Evolutionary conservation across 2,329 filamentous ascomycete species (phyloP).

Genomic region (Venturia oleaginea): DNA sequence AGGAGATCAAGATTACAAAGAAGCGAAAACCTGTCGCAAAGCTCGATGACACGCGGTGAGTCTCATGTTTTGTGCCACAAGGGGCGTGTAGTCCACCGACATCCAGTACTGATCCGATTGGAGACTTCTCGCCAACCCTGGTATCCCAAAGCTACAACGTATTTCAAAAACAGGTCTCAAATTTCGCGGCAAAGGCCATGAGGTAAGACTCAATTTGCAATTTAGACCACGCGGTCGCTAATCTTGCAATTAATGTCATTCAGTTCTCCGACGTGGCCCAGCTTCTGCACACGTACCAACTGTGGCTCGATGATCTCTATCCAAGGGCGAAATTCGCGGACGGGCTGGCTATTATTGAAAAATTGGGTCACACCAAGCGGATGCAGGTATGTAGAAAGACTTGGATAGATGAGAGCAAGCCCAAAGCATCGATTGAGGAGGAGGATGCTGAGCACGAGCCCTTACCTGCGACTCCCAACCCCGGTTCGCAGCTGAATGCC

Average conservation of each 20-base stretch:
- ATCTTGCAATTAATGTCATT: conserved; percentile 9
- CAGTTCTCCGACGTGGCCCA: conserved; percentile 77
- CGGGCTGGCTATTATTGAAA: conserved; percentile 83
- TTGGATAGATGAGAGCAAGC: conserved; percentile 73
- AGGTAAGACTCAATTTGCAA: conserved; percentile 42
- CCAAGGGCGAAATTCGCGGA: conserved; percentile 92
- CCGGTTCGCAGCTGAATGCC: conserved; percentile 1
- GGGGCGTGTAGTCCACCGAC: neutral
- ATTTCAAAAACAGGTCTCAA: conserved; percentile 61
- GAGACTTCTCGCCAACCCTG: conserved; percentile 72
- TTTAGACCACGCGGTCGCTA: conserved; percentile 6
- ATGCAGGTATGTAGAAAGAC: conserved; percentile 66
- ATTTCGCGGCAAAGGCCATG: conserved; percentile 89
- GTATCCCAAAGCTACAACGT: conserved; percentile 71
- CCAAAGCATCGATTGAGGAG: conserved; percentile 30
- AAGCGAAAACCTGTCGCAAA: conserved; percentile 65
- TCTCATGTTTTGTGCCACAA: neutral
- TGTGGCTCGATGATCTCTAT: conserved; percentile 95
- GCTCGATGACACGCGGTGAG: conserved; percentile 68
- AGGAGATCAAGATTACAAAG: conserved; percentile 75
- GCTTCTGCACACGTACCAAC: conserved; percentile 81
- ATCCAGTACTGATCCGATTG: neutral
- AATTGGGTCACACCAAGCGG: conserved; percentile 75
- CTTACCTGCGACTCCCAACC: neutral
- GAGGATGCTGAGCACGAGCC: neutral